Percentiles rank a stretch among this genome's conserved stretches.
phyloP scores from a whole-genome alignment of 495 filamentous ascomycete species.

The Paragyromitra xinjiangensis region DNA sequence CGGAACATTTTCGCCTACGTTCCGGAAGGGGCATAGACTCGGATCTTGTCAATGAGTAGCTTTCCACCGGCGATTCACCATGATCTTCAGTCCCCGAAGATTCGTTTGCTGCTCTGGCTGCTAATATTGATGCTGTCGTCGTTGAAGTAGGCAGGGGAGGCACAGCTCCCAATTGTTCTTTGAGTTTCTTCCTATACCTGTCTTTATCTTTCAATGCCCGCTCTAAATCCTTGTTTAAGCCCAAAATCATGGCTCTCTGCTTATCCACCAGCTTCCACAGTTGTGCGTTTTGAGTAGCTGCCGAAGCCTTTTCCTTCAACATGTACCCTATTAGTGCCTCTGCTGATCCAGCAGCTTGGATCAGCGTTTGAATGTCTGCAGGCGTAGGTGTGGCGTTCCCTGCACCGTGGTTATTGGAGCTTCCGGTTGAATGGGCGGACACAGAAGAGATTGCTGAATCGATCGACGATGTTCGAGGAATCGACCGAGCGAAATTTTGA shows the following conservation, averaged over 20 bases:
- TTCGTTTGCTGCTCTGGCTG: conserved; percentile 46
- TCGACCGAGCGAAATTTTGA: conserved; percentile 58
- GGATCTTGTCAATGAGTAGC: conserved; percentile 38
- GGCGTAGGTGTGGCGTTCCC: conserved; percentile 57
- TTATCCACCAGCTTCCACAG: conserved; percentile 96
- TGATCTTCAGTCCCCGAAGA: conserved; percentile 49
- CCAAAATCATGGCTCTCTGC: conserved; percentile 90
- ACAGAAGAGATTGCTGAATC: conserved; percentile 91
- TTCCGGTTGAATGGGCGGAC: conserved; percentile 69
- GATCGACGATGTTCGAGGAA: conserved; percentile 88
- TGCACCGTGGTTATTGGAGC: conserved; percentile 73
- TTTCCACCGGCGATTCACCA: conserved; percentile 43
- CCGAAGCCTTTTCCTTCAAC: conserved; percentile 87
- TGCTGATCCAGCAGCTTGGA: conserved; percentile 83
- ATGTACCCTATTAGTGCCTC: conserved; percentile 89
- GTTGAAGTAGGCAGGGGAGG: conserved; percentile 63
- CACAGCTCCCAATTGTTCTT: conserved; percentile 70
- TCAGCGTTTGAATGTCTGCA: conserved; percentile 75
- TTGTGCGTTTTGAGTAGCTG: conserved; percentile 87
- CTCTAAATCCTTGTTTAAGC: conserved; percentile 93
- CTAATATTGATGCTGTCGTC: conserved; percentile 48
- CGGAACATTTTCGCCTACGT: conserved; percentile 24
- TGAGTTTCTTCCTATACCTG: conserved; percentile 87
- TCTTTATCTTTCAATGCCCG: conserved; percentile 94
- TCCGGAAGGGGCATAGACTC: conserved; percentile 52